Base-by-base conservation (phyloP, 129 eudicot species). In the Oenanthe sinensis region DNA sequence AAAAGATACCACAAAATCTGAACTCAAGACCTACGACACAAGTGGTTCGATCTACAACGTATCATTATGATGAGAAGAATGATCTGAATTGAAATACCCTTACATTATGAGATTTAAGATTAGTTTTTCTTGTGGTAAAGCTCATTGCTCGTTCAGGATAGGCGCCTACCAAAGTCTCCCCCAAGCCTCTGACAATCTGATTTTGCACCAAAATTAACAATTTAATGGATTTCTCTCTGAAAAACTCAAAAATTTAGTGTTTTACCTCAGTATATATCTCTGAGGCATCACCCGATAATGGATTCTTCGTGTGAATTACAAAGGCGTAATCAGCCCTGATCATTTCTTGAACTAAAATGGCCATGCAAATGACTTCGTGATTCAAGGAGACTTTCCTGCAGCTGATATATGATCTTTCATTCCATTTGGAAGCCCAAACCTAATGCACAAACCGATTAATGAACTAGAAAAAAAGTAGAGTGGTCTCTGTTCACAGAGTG, bases 371-470 rank as follows among this genome's bases (percentile, higher is more conserved):
- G 79, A 72, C 71, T 40, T 79, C 79, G 77, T 76, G 82, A 54
- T 79, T 82, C 67, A 48, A 48, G 65, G 54, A 58, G 48, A 69
- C 74, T 30, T 77, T 85, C 78, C 76, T 79, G 72, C 81, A 75
- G 83, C 83, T 85, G 79, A 86, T 81, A 79, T 84, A 82, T 40
- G 83, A 86, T 79, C 87, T 78, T 84, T 87, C 87, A 77, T 84
- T 87, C 90, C 90, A 87, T 58, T 87, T 84, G 77, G 90, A 87
- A 79, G 86, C 90, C 90, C 87, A 87, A 36, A 70, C 75, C 75
- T 70, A 19, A 19, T 16, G 1, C 10, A 6, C 2, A 14, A 70
- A 14, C 0, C 1, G 7, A 37, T n/a, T 67, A 14, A 28, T 30
- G 4, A 12, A 62, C 16, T 24, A 14, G 0, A 62, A 24, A 52